These are phyloP conservation scores for Naganishia albida DNA, from an alignment of 1,284 basidiomycete genomes.

Conservation along the genomic window DNA sequence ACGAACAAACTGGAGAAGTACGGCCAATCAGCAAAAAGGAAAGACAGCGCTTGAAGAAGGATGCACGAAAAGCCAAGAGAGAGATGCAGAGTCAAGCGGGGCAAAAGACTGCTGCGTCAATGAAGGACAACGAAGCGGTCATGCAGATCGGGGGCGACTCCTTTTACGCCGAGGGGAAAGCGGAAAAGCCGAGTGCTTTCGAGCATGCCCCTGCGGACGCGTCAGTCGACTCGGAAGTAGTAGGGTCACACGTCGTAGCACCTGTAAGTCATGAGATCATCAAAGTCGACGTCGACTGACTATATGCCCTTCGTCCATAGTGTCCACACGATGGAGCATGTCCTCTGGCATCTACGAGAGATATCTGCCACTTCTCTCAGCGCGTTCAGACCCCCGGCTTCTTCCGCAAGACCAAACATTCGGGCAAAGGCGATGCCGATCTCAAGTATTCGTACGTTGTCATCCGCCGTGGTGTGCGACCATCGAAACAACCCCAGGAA, in stretches of 20 bases:
- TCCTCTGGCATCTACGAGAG: slow-evolving; percentile 62
- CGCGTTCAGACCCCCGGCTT: slow-evolving; percentile 82
- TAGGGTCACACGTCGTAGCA: slow-evolving; percentile 75
- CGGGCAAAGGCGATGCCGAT: slow-evolving; percentile 77
- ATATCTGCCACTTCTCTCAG: slow-evolving; percentile 81
- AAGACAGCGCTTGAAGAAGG: slow-evolving; percentile 18
- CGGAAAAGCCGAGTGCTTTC: neutral
- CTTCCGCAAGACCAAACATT: slow-evolving; percentile 82
- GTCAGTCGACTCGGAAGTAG: slow-evolving; percentile 36
- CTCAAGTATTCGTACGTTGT: slow-evolving; percentile 88
- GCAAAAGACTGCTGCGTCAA: neutral
- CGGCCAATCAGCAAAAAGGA: slow-evolving; percentile 16
- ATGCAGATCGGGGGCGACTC: slow-evolving; percentile 31
- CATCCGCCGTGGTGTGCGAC: slow-evolving; percentile 75
- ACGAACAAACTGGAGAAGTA: slow-evolving; percentile 28
- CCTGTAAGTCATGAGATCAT: slow-evolving; percentile 60
- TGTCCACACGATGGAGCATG: slow-evolving; percentile 91
- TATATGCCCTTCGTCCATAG: slow-evolving; percentile 53
- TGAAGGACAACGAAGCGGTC: slow-evolving; percentile 35
- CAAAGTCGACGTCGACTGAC: neutral
- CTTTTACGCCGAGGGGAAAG: slow-evolving; percentile 33
- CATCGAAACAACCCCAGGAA: slow-evolving; percentile 47
- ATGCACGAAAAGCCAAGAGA: slow-evolving; percentile 8
- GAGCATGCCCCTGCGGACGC: slow-evolving; percentile 23
- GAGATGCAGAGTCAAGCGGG: slow-evolving; percentile 4